phyloP scores from a whole-genome alignment of 1,284 basidiomycete genomes.

The Rhodotorula sp. region DNA sequence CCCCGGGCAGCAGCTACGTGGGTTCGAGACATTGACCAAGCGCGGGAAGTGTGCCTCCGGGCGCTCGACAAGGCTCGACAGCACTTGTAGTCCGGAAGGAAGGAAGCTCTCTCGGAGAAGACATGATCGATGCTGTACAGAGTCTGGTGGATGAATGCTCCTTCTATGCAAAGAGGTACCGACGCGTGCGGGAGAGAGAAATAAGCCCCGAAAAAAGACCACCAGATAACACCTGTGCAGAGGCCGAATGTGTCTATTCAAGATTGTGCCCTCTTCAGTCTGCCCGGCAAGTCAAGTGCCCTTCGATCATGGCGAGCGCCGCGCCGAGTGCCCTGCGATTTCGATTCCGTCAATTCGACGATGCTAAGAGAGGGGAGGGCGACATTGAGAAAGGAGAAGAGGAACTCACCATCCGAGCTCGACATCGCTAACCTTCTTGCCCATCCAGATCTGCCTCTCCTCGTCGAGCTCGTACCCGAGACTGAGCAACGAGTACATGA shows the following conservation, averaged over 20 bases:
- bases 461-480: constrained; percentile 78
- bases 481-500: constrained; percentile 82
- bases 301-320: constrained; percentile 36
- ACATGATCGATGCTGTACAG: background rate
- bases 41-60: constrained; percentile 11
- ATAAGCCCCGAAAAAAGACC: too few relatives aligned
- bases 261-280: constrained; percentile 8
- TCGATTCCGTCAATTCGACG: accelerated
- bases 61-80: constrained; percentile 6
- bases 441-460: constrained; percentile 67
- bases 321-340: constrained; percentile 38
- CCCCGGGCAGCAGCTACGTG: constrained; percentile 23
- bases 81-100: background rate
- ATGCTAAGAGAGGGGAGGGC: background rate
- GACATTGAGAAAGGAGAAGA: background rate
- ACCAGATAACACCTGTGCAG: too few relatives aligned
- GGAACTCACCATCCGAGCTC: constrained; percentile 78
- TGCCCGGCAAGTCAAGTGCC: constrained; percentile 28
- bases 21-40: constrained; percentile 29
- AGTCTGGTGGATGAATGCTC: background rate
- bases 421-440: constrained; percentile 84
- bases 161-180: too few relatives aligned
- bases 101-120: background rate
- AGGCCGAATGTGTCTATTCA: too few relatives aligned
- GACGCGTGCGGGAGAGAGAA: too few relatives aligned